Conservation (phyloP, 2,329 filamentous ascomycete genomes). For the Cercospora sojina region DNA sequence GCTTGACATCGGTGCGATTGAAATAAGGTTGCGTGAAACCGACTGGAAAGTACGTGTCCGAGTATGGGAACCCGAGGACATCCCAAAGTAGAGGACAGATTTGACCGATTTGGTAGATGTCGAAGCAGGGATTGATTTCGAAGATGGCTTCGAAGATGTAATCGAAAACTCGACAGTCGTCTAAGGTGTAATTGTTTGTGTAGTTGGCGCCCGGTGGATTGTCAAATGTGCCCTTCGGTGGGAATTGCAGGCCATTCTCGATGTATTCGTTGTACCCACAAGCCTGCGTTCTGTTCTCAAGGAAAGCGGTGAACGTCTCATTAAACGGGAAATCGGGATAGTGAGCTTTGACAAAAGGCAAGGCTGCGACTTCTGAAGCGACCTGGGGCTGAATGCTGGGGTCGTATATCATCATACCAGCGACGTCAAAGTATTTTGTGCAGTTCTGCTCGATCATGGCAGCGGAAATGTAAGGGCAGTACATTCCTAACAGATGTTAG, state of each 20-base stretch:
- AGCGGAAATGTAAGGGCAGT: constrained; percentile 39
- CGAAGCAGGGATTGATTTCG: constrained; percentile 38
- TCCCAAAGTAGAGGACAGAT: constrained; percentile 28
- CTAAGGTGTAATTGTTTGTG: constrained; percentile 7
- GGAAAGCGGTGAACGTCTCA: constrained; percentile 42
- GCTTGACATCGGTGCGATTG: constrained; percentile 53
- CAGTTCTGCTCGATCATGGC: constrained; percentile 33
- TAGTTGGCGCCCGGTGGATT: constrained; percentile 26
- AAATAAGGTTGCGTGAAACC: constrained; percentile 43
- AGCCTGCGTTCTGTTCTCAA: constrained; percentile 37
- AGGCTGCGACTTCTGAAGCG: constrained; percentile 8
- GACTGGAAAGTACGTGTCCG: constrained; percentile 14
- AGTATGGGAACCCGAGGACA: constrained; percentile 21
- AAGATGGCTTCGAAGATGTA: constrained; percentile 17
- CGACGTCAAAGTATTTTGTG: constrained; percentile 36
- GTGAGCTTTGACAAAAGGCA: constrained; percentile 25
- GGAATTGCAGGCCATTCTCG: constrained; percentile 48
- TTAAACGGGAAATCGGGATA: constrained; percentile 45
- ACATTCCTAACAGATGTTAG: constrained; percentile 27
- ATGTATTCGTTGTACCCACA: constrained; percentile 49
- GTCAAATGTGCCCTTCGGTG: constrained; percentile 34
- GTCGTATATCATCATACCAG: constrained; percentile 38
- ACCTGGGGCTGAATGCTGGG: constrained; percentile 39
- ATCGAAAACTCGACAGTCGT: constrained; percentile 28
- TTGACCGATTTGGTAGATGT: constrained; percentile 37